These are phyloP conservation scores for Vigna angularis DNA, from an alignment of 306 rosid species.

Conservation along the genomic window DNA sequence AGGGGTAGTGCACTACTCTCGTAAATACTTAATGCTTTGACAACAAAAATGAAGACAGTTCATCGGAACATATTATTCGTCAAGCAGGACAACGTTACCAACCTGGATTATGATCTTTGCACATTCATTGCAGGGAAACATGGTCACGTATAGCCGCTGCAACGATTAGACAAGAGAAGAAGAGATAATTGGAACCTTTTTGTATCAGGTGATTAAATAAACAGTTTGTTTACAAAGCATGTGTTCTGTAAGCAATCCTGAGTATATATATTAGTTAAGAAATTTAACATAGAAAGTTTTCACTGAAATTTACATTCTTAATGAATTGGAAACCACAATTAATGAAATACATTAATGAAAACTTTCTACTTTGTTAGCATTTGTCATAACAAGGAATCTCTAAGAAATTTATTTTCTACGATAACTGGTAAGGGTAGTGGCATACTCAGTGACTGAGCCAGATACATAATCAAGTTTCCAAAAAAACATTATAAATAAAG, in stretches of 20 bases:
- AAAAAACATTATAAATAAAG: conserved; percentile 8
- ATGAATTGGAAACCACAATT: neutral
- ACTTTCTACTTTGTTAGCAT: neutral
- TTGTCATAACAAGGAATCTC: neutral
- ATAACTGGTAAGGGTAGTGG: conserved; percentile 1
- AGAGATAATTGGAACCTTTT: conserved; percentile 20
- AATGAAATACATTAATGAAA: neutral
- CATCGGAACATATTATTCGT: conserved; percentile 2
- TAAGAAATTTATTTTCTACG: conserved; percentile 8
- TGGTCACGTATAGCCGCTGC: conserved; percentile 85
- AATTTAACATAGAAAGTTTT: neutral
- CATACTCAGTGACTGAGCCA: conserved; percentile 2
- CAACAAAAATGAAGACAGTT: neutral
- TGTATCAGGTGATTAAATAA: conserved; percentile 18
- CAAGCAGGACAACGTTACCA: conserved; percentile 23
- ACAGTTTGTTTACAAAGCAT: neutral
- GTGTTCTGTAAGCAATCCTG: neutral
- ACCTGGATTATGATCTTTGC: conserved; percentile 98
- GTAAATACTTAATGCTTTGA: neutral
- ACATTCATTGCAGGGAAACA: conserved; percentile 95
- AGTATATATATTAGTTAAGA: no score
- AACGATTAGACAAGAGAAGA: conserved; percentile 38
- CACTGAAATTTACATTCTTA: neutral
- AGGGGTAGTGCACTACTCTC: neutral
- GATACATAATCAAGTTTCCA: neutral